Conservation (phyloP, 306 rosid genomes). For the Gastrolobium villosum region DNA sequence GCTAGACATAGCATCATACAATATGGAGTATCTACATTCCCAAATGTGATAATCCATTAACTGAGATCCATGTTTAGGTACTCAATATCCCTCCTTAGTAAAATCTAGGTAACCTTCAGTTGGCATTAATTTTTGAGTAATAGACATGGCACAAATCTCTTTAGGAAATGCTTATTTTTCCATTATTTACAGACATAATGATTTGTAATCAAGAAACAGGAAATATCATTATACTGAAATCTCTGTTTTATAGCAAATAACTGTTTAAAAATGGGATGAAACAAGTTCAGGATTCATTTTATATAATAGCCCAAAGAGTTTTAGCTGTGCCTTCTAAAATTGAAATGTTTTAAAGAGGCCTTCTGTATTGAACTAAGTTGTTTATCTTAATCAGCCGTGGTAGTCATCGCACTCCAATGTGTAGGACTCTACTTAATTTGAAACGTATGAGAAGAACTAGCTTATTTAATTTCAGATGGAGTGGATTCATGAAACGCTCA, state of each 20-base stretch:
- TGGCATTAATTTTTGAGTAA: neutral
- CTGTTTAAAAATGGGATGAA: neutral
- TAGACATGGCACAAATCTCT: slow-evolving; percentile 10
- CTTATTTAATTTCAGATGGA: slow-evolving; percentile 72
- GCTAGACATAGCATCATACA: neutral
- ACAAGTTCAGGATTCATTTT: neutral
- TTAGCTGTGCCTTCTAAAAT: neutral
- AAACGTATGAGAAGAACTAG: slow-evolving; percentile 8
- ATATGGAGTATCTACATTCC: slow-evolving; percentile 5
- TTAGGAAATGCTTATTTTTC: neutral
- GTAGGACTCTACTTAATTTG: slow-evolving; percentile 2
- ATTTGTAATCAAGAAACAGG: slow-evolving; percentile 6
- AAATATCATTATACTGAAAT: slow-evolving; percentile 4
- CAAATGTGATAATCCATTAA: neutral
- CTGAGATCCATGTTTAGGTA: slow-evolving; percentile 19
- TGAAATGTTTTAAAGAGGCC: neutral
- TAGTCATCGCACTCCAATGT: slow-evolving; percentile 16
- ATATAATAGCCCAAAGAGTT: neutral
- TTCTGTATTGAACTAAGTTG: slow-evolving; percentile 6
- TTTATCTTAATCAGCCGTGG: slow-evolving; percentile 1
- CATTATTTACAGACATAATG: neutral
- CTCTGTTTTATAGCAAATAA: neutral
- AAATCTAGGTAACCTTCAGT: neutral
- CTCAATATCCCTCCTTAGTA: neutral
- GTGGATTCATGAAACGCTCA: slow-evolving; percentile 94